phyloP scores from a whole-genome alignment of 768 basidiomycete species.

The Kwoniella pini region DNA sequence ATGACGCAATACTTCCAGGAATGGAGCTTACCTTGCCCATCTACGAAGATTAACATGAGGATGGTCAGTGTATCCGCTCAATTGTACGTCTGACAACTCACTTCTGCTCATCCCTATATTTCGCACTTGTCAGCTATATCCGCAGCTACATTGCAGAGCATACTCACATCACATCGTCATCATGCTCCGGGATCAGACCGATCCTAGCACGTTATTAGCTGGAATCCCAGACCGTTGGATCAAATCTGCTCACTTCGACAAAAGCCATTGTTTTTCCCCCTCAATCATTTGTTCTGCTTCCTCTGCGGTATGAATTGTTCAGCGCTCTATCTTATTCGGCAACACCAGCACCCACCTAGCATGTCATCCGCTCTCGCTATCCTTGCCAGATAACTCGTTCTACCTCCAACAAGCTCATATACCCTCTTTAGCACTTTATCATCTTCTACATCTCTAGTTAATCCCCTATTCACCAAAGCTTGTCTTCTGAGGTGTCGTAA shows the following conservation, averaged over 20 bases:
- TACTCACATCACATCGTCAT: slow-evolving; percentile 57
- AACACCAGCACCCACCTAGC: slow-evolving; percentile 53
- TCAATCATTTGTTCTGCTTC: slow-evolving; percentile 66
- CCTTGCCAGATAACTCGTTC: slow-evolving; percentile 74
- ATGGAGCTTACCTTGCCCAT: slow-evolving; percentile 22
- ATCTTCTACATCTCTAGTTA: slow-evolving; percentile 35
- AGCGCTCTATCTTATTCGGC: not conserved
- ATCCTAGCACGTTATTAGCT: slow-evolving; percentile 54
- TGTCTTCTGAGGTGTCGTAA: slow-evolving; percentile 61
- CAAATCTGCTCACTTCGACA: slow-evolving; percentile 60
- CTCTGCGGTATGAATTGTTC: no score
- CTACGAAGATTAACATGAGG: not conserved
- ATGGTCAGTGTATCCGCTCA: not conserved
- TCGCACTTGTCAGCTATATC: slow-evolving; percentile 60
- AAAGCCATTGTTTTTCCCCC: slow-evolving; percentile 77
- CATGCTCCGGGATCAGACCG: slow-evolving; percentile 76
- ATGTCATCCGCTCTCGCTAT: slow-evolving; percentile 66
- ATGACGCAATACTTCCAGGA: not conserved
- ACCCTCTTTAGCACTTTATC: slow-evolving; percentile 59
- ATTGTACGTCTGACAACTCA: slow-evolving; percentile 49
- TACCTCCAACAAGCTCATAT: slow-evolving; percentile 70
- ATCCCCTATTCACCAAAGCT: slow-evolving; percentile 9
- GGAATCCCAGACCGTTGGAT: no score
- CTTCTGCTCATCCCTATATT: slow-evolving; percentile 77
- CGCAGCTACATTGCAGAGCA: not conserved